These are phyloP conservation scores for Fragaria vesca DNA, from an alignment of 306 rosid genomes.

Conservation along the genomic window DNA sequence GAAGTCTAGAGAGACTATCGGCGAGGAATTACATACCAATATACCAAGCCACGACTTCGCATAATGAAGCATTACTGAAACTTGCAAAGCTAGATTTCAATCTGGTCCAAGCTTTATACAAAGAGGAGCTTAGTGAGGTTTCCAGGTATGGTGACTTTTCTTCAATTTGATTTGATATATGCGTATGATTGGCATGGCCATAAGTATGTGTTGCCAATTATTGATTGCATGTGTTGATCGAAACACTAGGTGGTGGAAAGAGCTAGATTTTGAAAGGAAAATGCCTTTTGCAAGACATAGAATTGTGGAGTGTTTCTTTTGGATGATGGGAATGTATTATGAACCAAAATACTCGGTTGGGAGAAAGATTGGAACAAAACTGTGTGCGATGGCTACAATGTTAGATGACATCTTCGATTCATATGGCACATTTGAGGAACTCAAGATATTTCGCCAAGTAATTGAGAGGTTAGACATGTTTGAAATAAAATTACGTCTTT, in stretches of 20 bases:
- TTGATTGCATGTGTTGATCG: background rate
- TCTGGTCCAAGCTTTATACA: conserved; percentile 21
- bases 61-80: conserved; percentile 19
- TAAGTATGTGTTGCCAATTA: background rate
- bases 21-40: conserved; percentile 19
- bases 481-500: too few relatives aligned
- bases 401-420: conserved; percentile 41
- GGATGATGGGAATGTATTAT: conserved; percentile 22
- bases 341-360: conserved; percentile 19
- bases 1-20: conserved; percentile 14
- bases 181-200: background rate
- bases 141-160: conserved; percentile 5
- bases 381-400: conserved; percentile 5
- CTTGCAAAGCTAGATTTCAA: conserved; percentile 36
- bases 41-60: conserved; percentile 19
- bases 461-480: conserved; percentile 9
- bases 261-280: conserved; percentile 20
- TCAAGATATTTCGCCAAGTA: conserved; percentile 3
- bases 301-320: conserved; percentile 38
- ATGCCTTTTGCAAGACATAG: conserved; percentile 35
- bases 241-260: conserved; percentile 43
- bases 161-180: background rate
- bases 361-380: conserved; percentile 23
- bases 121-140: conserved; percentile 23
- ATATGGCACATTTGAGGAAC: conserved; percentile 21